Evolutionary conservation across 768 basidiomycete genomes (phyloP), one percentile per base, ranked within the genome.

Genomic region (Chalciporus chontae): DNA sequence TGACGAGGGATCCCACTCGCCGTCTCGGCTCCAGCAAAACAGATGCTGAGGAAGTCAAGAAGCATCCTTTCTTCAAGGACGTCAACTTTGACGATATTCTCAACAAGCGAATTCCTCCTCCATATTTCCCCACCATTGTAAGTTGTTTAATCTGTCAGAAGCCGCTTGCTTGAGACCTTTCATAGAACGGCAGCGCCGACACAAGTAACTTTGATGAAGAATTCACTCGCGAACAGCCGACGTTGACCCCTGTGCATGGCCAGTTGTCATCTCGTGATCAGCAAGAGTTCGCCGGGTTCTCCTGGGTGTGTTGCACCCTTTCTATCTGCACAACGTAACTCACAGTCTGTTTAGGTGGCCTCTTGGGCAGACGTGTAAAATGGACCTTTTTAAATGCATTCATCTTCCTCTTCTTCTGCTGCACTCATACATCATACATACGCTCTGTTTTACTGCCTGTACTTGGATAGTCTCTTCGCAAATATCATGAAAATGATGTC

Each of bases 51-150:
- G 95, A 97, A 60, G 95, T 99, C 74, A 99, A 99, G 73, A 78
- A 82, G 48, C 96, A 98, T 65, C 84, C 93, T 4, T 99, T 98
- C 83, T 99, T 99, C 80, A 94, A 94, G 70, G 96, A 98, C 66
- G 90, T 95, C 43, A 97, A 73, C 72, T 99, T 87, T 68, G 96
- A 98, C 57, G 95, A 97, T 68, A 89, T 99, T n/a, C 67, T 95
- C 56, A 78, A 96, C 74, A 98, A 98, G 71, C 90, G 94, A 52
- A 93, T 98, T 62, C 94, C 94, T 18, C 90, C 94, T 18, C 91
- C 95, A 4, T 99, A 97, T 75, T 94, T 92, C 83, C 96, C 96
- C 14, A 90, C 86, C 3, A 92, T 99, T 62, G 94, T 92, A 63
- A 66, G 90, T 70, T 8, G 42, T 5, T 14, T 2, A 23, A 48